Evolutionary conservation across 495 filamentous ascomycete species (phyloP), one percentile per base, ranked within the genome.

Genomic region (Thozetella sp.): DNA sequence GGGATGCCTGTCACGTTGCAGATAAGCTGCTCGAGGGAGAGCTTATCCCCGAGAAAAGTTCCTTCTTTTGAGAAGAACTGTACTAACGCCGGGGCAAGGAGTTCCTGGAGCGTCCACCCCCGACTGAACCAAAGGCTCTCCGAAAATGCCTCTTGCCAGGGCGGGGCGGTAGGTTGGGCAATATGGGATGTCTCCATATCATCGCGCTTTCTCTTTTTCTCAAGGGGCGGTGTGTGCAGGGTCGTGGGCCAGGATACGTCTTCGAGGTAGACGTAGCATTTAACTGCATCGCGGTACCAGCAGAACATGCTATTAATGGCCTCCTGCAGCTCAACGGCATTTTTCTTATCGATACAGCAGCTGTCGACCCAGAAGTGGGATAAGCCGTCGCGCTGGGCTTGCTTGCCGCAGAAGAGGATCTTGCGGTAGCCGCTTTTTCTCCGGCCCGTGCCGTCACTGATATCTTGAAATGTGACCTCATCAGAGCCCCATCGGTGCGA

Each of bases 241-340:
- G n/a, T n/a, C n/a, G n/a, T n/a, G n/a, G n/a, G n/a, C n/a, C n/a
- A 17, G 1, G 55, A 56, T n/a, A 56, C 54, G 15, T 73, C 71
- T 30, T 56, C 43, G 2, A 73, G 62, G 58, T 71, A 71, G 45
- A 58, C 67, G 59, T 70, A 72, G 53, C 66, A 72, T 46, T 59
- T 48, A 19, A 22, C 43, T 22, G 70, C 60, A 25, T 60, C 46
- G 2, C 57, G 15, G 53, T 72, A 72, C 71, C 67, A 71, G 17
- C 61, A 58, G 59, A 55, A 73, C 70, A 71, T 70, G 60, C 53
- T 51, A 62, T 61, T 65, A 51, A 71, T 65, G 25, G 70, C 63
- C 55, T 65, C 56, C 19, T 61, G 61, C 12, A 73, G 64, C 57
- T 73, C 69, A 9, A 60, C 56, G 37, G 24, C 27, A 34, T 53